A percentile compares a stretch with the other conserved stretches of the same genome.
phyloP scores from a whole-genome alignment of 805 yeast genomes.

The Saccharomycopsis fermentans region DNA sequence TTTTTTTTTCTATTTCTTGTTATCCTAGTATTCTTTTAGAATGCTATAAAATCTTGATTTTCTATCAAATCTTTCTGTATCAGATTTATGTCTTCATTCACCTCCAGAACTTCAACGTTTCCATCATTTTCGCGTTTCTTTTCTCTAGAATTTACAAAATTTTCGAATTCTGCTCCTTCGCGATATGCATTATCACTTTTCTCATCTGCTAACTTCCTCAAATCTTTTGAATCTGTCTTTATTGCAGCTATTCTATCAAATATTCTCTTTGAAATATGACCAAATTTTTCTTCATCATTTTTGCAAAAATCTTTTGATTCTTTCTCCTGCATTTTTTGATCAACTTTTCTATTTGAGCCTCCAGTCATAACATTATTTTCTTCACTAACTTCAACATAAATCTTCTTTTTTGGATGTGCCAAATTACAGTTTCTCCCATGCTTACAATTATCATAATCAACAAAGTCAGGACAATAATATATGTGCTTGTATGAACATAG shows the following conservation, averaged over 20 bases:
- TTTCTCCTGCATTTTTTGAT: neutral
- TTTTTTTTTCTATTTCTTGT: neutral
- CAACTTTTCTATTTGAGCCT: neutral
- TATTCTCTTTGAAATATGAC: neutral
- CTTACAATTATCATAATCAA: conserved; percentile 38
- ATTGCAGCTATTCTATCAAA: neutral
- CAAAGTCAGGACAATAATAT: conserved; percentile 59
- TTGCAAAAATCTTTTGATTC: neutral
- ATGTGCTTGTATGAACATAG: conserved; percentile 48
- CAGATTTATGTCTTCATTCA: neutral
- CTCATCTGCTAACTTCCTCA: neutral
- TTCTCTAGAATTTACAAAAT: neutral
- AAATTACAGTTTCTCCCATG: conserved; percentile 43
- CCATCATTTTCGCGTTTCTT: neutral
- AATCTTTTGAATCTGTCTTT: neutral
- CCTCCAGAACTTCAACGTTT: neutral
- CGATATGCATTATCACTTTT: conserved; percentile 4
- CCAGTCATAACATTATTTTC: neutral
- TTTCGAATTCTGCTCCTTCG: neutral
- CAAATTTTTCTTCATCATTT: neutral
- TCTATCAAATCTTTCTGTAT: neutral
- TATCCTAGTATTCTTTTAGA: neutral
- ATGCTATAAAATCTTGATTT: conserved; percentile 8
- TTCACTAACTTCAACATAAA: conserved; percentile 12
- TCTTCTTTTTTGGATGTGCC: conserved; percentile 32